Base-by-base conservation (phyloP, 2,329 filamentous ascomycete species). In the Shiraia bambusicola region DNA sequence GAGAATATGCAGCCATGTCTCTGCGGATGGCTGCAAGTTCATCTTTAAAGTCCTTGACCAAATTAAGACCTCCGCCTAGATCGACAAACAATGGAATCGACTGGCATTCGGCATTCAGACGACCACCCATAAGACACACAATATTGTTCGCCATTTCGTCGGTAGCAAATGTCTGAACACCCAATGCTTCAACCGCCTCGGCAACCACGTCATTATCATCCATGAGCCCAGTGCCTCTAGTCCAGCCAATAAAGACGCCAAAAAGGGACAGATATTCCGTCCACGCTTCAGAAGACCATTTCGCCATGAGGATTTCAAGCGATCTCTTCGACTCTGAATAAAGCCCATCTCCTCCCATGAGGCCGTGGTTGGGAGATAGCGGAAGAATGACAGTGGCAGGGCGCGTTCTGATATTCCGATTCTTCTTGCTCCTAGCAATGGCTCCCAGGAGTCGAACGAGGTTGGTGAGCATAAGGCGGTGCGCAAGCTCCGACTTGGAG, bases 81-180 rank as follows among this genome's bases (percentile, higher is more conserved):
- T n/a, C n/a, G n/a, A n/a, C n/a, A n/a, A n/a, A n/a, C n/a, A n/a
- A n/a, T n/a, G n/a, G n/a, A n/a, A n/a, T n/a, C n/a, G n/a, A n/a
- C n/a, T n/a, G n/a, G n/a, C n/a, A n/a, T n/a, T n/a, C n/a, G n/a
- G n/a, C n/a, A n/a, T n/a, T n/a, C n/a, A n/a, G n/a, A n/a, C n/a
- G n/a, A n/a, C n/a, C n/a, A n/a, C n/a, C n/a, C n/a, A n/a, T n/a
- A n/a, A n/a, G n/a, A n/a, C n/a, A n/a, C n/a, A n/a, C n/a, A 54
- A 98, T 74, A 73, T 98, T 98, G 79, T 98, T 98, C 12, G 93
- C 93, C 93, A 98, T 98, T 72, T 98, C 93, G 69, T 95, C 90
- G 74, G 97, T 93, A 9, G 92, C 97, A 78, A 98, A 98, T 3
- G 93, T 98, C 59, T 93, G 90, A 16, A 97, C 93, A 61, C 93